Conservation (phyloP, 2,329 filamentous ascomycete species). For the Aspergillus ochraceus region DNA sequence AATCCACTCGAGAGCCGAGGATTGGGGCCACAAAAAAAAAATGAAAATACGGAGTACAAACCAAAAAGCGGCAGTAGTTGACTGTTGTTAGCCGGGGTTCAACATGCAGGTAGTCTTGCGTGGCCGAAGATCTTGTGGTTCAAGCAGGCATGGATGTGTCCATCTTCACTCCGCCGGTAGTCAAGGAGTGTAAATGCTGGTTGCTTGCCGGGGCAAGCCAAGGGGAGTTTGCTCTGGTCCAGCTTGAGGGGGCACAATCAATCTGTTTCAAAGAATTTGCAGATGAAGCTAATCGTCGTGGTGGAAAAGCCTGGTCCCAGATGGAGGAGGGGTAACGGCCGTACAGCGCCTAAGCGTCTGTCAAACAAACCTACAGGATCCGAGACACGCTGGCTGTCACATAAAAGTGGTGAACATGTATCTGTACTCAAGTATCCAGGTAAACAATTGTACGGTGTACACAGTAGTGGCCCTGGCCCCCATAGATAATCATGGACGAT, state of each 20-base stretch:
- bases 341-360: conserved; percentile 5
- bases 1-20: conserved; percentile 1
- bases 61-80: neutral
- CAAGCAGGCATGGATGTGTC: conserved; percentile 4
- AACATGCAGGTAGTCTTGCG: conserved; percentile 1
- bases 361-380: conserved; percentile 5
- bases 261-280: conserved; percentile 3
- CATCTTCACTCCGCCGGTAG: neutral
- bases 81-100: neutral
- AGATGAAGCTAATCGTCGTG: conserved; percentile 13
- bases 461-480: neutral
- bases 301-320: conserved; percentile 2
- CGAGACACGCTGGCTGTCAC: neutral
- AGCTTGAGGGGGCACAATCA: neutral
- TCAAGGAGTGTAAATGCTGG: neutral
- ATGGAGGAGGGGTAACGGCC: conserved; percentile 12
- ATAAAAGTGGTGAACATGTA: neutral
- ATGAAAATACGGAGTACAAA: neutral
- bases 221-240: neutral
- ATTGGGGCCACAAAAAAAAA: conserved; percentile 1
- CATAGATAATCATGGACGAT: neutral
- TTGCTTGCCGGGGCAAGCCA: neutral
- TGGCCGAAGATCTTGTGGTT: conserved; percentile 8
- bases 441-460: neutral
- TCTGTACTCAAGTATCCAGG: neutral